A percentile compares a stretch with the other conserved stretches of the same genome.
phyloP scores from a whole-genome alignment of 2,329 filamentous ascomycete genomes.

The Lasiodiplodia sp. region DNA sequence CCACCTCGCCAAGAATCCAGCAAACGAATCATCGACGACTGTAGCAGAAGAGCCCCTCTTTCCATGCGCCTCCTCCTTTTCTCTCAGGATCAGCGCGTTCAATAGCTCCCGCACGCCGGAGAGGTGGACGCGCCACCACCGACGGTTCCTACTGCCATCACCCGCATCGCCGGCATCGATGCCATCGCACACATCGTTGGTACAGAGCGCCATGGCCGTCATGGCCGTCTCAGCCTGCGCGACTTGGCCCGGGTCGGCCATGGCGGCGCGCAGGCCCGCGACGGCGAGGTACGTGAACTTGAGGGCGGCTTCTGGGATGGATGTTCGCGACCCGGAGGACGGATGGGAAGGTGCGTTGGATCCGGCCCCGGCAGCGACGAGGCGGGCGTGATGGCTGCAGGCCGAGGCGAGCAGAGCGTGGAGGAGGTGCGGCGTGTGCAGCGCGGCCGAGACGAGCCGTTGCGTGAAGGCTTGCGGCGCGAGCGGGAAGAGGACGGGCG shows the following conservation, averaged over 20 bases:
- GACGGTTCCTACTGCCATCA: no score
- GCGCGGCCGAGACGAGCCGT: no score
- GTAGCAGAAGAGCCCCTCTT: not conserved
- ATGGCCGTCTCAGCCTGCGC: not conserved
- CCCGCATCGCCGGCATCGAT: not conserved
- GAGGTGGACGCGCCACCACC: not conserved
- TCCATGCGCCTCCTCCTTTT: not conserved
- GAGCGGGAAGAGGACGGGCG: no score
- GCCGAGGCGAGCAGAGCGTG: no score
- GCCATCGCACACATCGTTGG: not conserved
- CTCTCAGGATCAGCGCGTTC: not conserved
- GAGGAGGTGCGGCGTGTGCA: no score
- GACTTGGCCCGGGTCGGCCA: not conserved
- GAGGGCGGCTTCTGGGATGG: no score
- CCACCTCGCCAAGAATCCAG: not conserved
- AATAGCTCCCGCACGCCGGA: not conserved
- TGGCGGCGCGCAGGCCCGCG: not conserved
- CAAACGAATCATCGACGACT: not conserved
- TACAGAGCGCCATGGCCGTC: constrained; percentile 8
- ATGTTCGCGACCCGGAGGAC: no score
- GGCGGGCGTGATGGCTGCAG: no score
- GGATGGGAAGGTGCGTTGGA: no score
- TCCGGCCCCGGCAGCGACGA: no score
- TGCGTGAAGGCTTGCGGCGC: no score
- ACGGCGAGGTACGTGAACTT: no score